Evolutionary conservation across 2,329 filamentous ascomycete species (phyloP).

Genomic region (Alternaria triticimaculans): DNA sequence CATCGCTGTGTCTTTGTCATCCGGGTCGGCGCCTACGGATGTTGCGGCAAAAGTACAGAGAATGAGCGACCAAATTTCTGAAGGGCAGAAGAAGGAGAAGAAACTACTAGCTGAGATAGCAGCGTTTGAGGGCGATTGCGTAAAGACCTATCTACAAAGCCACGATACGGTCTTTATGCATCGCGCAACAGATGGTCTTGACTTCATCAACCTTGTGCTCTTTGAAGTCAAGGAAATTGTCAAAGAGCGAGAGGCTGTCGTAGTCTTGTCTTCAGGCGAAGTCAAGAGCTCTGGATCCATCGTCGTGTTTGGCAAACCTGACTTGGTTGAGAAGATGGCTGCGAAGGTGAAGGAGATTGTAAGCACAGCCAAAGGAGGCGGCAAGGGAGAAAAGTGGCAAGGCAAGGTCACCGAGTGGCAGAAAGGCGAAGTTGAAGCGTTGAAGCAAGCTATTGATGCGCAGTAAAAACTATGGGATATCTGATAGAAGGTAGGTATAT

Average conservation of each 20-base stretch:
- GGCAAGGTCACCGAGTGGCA: conserved; percentile 43
- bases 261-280: conserved; percentile 38
- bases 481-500: not conserved
- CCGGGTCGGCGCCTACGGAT: conserved; percentile 28
- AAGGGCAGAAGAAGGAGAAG: conserved; percentile 35
- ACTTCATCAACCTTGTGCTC: conserved; percentile 38
- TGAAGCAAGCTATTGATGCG: conserved; percentile 27
- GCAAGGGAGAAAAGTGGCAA: conserved; percentile 45
- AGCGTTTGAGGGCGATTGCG: conserved; percentile 31
- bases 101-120: conserved; percentile 39
- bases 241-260: conserved; percentile 30
- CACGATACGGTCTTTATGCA: conserved; percentile 29
- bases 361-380: conserved; percentile 38
- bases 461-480: conserved; percentile 2
- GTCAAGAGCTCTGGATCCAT: conserved; percentile 34
- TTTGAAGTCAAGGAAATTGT: conserved; percentile 35
- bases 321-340: conserved; percentile 32
- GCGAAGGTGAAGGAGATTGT: conserved; percentile 35
- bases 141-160: conserved; percentile 25
- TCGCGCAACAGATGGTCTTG: conserved; percentile 36
- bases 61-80: conserved; percentile 31
- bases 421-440: conserved; percentile 39
- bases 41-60: conserved; percentile 32
- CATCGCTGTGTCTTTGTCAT: conserved; percentile 37
- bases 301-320: conserved; percentile 35